These are phyloP conservation scores for Globisporangium uncinulatum DNA, from an alignment of 352 stramenopile species.

Conservation along the genomic window DNA sequence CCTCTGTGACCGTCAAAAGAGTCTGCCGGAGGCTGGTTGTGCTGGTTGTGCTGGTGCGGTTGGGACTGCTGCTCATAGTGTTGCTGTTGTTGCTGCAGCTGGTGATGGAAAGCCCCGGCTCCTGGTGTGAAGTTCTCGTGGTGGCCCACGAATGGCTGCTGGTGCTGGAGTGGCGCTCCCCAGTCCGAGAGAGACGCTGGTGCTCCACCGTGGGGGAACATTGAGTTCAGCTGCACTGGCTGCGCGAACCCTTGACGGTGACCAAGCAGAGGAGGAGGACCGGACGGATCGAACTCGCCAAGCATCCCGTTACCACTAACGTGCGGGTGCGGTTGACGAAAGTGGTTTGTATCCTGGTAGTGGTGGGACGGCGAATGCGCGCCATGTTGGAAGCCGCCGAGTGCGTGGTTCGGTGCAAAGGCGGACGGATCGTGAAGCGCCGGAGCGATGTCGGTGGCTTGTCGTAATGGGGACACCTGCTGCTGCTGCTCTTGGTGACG, in stretches of 20 bases:
- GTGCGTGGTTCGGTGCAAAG: background rate
- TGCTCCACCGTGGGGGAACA: background rate
- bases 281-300: background rate
- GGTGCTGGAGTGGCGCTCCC: conserved; percentile 6
- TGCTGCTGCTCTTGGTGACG: conserved; percentile 13
- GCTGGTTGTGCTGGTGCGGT: conserved; percentile 3
- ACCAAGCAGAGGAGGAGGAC: background rate
- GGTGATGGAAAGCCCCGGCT: background rate
- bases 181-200: conserved; percentile 1
- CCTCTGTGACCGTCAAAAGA: background rate
- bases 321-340: background rate
- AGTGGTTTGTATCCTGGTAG: background rate
- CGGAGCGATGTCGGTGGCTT: background rate
- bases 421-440: background rate
- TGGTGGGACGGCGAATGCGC: background rate
- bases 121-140: background rate
- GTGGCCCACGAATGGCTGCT: conserved; percentile 1
- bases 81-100: conserved; percentile 14
- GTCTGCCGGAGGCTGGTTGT: conserved; percentile 18
- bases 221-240: background rate
- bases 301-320: background rate
- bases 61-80: conserved; percentile 5
- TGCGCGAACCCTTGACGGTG: conserved; percentile 4
- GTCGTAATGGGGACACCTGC: conserved; percentile 4
- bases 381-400: background rate